Base-by-base conservation (phyloP, 164 flowering plant genomes). In the Nelumbo lutea region DNA sequence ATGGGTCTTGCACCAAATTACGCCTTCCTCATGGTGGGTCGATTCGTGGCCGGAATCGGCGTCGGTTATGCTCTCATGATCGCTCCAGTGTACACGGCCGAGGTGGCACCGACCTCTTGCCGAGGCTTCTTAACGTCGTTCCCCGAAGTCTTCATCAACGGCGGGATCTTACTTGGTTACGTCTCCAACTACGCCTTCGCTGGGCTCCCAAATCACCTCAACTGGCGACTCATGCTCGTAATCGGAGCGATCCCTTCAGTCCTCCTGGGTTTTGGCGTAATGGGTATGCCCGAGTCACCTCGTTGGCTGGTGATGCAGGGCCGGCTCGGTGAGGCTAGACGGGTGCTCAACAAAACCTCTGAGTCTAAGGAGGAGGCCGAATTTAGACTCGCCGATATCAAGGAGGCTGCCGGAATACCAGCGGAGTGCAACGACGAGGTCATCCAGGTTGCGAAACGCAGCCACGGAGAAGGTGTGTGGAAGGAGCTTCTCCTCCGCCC, bases 31-130 rank as follows among this genome's bases (percentile, higher is more conserved):
- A 81, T 85, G 86, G 65, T 69, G 8, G 88, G 86, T 9, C 79
- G 88, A 3, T 81, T 81, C 69, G 79, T 85, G 11, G 81, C 88
- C 27, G 88, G 88, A 0, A 15, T 85, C 65, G 85, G 84, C 40
- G 74, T 81, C n/a, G 88, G 88, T 15, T 83, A 70, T 43, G 85
- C 83, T 6, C 73, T 80, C 61, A 76, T 79, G 79, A 80, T 85
- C 1, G 85, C 88, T 11, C 85, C 88, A 0, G 86, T 85, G 4
- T 85, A 85, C 77, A 75, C 83, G 1, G 81, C 86, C 4, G 88
- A 85, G 46, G 62, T 85, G 43, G 72, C 89, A 14, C 85, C 89
- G 5, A 79, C 87, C 1, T 67, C 84, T 2, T 48, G 77, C 0
- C 83, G 89, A 10, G 88, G 90, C 7, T 82, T 84, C 63, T 71